A percentile compares a stretch with the other conserved stretches of the same genome.
Conservation (phyloP, 192 early-diverging fungal genomes). For the Coemansia sp. region DNA sequence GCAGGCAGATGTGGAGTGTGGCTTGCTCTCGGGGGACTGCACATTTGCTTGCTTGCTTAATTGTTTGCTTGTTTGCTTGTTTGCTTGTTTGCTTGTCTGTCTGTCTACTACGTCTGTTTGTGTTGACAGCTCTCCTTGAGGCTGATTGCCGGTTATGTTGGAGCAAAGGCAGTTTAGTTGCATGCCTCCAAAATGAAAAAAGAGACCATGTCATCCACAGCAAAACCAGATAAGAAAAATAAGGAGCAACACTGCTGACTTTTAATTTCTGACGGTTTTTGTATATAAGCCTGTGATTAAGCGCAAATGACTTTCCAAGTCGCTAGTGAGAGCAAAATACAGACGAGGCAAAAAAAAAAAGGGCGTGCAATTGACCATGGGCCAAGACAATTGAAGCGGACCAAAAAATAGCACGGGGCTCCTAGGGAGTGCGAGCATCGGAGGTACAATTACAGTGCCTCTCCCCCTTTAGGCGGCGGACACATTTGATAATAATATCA, state of each 20-base stretch:
- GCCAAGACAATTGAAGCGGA: not conserved
- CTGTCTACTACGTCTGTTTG: not conserved
- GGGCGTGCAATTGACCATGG: not conserved
- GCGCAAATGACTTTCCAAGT: too few species aligned
- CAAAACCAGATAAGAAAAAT: not conserved
- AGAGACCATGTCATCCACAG: not conserved
- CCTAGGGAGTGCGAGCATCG: not conserved
- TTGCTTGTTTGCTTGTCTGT: too few species aligned
- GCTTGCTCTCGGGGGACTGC: not conserved
- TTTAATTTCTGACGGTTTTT: not conserved
- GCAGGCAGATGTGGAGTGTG: not conserved
- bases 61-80: too few species aligned
- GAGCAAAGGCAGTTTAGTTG: not conserved
- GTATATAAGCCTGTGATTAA: too few species aligned
- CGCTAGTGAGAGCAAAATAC: not conserved
- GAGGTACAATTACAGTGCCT: slow-evolving; percentile 6
- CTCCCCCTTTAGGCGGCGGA: not conserved
- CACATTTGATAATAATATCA: not conserved
- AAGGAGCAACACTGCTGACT: not conserved
- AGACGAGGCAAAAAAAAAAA: not conserved
- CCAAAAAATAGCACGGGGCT: not conserved
- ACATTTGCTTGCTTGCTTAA: not conserved
- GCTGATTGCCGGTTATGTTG: not conserved
- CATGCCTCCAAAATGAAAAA: not conserved
- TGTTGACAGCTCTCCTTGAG: slow-evolving; percentile 1